Evolutionary conservation across 768 basidiomycete genomes (phyloP), one percentile per base, ranked within the genome.

Genomic region (Ephemerocybe angulata): DNA sequence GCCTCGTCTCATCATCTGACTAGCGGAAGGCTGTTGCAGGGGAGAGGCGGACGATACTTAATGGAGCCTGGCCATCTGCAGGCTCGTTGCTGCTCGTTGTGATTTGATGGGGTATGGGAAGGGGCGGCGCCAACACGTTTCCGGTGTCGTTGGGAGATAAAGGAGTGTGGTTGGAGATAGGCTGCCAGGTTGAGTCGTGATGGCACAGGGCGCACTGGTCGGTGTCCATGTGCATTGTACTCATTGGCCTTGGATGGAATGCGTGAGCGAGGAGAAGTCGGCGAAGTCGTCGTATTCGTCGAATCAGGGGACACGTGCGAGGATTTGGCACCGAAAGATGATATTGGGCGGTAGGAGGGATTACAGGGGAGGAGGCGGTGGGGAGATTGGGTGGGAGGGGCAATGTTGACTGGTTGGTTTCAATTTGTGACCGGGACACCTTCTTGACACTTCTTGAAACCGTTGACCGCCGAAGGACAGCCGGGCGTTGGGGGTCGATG

Each of bases 401-500:
- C n/a, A n/a, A n/a, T n/a, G n/a, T n/a, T n/a, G n/a, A n/a, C n/a
- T n/a, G 33, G 31, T 11, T 35, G 13, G 33, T 12, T 15, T 3
- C 12, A 22, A 50, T 4, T 19, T 33, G 49, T 37, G 33, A 19
- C 27, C 25, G 27, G 46, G 46, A 33, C 11, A 25, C 19, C 21
- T 35, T 38, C 27, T n/a, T n/a, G n/a, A n/a, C n/a, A n/a, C n/a
- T n/a, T n/a, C n/a, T 31, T 13, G 50, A 52, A 52, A 11, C 21
- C 30, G 15, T 13, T 19, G 7, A 21, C 31, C 5, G 48, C n/a
- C 11, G 50, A 19, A 21, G 35, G 35, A 17, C 50, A 35, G 17
- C 50, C 50, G 25, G 50, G 50, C 6, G 50, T 52, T 3, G 50
- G 50, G 8, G 50, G 50, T 24, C 50, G 50, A 17, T 28, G 37